Base-by-base conservation (phyloP, 2,329 filamentous ascomycete genomes). In the Bipolaris cookei region DNA sequence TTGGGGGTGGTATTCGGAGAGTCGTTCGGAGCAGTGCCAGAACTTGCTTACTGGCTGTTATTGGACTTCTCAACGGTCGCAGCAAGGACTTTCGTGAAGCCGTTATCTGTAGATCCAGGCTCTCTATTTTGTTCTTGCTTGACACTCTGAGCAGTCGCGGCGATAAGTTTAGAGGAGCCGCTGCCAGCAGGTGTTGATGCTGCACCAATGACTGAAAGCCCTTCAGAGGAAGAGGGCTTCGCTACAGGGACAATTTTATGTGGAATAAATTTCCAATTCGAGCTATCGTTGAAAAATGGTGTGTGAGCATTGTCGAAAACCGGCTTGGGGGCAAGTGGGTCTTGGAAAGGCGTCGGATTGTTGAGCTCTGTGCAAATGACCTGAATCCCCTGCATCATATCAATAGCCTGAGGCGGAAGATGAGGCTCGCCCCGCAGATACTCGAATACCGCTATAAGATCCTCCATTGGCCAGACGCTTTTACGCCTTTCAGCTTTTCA, bases 331-430 rank as follows among this genome's bases (percentile, higher is more conserved):
- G 38, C 32, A 21, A 55, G 34, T 47, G 58, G 54, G n/a, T 58
- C 30, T 1, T 38, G 28, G 3, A 55, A 58, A 3, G 30, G 34
- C 6, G 43, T 61, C 7, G 58, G 58, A 4, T 52, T 54, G 8
- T 16, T n/a, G 23, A 61, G 7, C 3, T 39, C 34, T 1, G 28
- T 18, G 18, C 48, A 21, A 4, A 57, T 50, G 4, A 30, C 32
- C 16, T 58, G 35, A 21, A 58, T 52, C 1, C 39, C 35, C 28
- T 50, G 47, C 11, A 23, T 16, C 42, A 61, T 54, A 4, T 35
- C 16, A 16, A 50, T 4, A 2, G 32, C n/a, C 18, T 61, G 28
- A 3, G 11, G 8, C 13, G 20, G 32, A 1, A n/a, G 16, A 18
- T 43, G 4, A 18, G 23, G 11, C 14, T 46, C 21, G 43, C 20